Base-by-base conservation (phyloP, 805 yeast genomes). In the Zygoascus tannicola region DNA sequence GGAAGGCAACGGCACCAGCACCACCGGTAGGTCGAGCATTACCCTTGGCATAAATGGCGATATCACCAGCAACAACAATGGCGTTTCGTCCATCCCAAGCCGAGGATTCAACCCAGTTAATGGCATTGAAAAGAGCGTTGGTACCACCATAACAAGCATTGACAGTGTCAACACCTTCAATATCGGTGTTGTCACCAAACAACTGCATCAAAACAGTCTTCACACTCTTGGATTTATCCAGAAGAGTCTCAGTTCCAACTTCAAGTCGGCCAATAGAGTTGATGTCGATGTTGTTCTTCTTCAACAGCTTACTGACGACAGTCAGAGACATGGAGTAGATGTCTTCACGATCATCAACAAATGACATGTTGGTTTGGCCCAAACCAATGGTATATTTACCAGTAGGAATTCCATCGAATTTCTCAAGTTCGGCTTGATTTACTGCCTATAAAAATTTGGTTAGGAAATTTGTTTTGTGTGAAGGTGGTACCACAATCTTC, bases 21-120 rank as follows among this genome's bases (percentile, higher is more conserved):
- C 98, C 98, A 66, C 98, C 98, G 43, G 98, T 92, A 61, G 98
- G 98, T 75, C 98, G 82, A 45, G 98, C 98, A 32, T 94, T 82
- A 64, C 98, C 98, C 70, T 88, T 78, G 58, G 88, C 87, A 68
- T 92, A 92, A 55, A 92, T 81, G 60, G 98, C 98, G 65, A 92
- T 92, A 68, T 92, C 98, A 67, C 97, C 97, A 62, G 92, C 80
- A 19, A 90, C 95, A 45, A 90, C 98, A 58, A 92, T 77, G 45
- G 97, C 97, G 60, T 90, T 87, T 66, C 97, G 80, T 51, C 98
- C 98, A 61, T 92, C 98, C 98, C 98, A 92, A 36, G 90, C 74
- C 22, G 85, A 78, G 26, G 96, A 85, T 70, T 92, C 97, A 53
- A 92, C 67, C 97, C 98, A 92, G 76, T 87, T 87, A 58, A 92